Conservation (phyloP, 1,284 basidiomycete species). For the Leccinum solheimii region DNA sequence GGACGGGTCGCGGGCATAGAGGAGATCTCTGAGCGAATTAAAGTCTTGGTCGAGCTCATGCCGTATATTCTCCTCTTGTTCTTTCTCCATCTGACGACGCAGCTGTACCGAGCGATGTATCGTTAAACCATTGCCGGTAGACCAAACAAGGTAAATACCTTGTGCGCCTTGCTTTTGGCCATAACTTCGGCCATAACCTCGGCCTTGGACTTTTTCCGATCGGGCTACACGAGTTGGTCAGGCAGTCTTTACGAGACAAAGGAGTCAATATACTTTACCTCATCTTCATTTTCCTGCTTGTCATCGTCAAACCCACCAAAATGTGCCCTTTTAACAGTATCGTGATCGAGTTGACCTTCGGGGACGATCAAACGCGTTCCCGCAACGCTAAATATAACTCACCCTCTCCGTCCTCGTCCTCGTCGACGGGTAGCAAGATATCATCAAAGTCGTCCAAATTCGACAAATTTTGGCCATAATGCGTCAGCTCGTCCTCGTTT, state of each 20-base stretch:
- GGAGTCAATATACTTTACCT: slow-evolving; percentile 35
- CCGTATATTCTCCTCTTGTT: slow-evolving; percentile 84
- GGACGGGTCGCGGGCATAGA: slow-evolving; percentile 61
- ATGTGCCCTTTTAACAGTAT: slow-evolving; percentile 68
- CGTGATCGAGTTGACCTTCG: slow-evolving; percentile 62
- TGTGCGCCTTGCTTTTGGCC: slow-evolving; percentile 95
- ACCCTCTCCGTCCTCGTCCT: slow-evolving; percentile 62
- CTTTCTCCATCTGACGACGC: slow-evolving; percentile 84
- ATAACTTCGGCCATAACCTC: slow-evolving; percentile 99
- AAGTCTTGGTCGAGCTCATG: slow-evolving; percentile 90
- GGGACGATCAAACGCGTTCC: slow-evolving; percentile 25
- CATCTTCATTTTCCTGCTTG: slow-evolving; percentile 57
- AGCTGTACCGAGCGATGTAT: slow-evolving; percentile 47
- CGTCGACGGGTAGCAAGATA: slow-evolving; percentile 69
- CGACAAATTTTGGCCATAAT: slow-evolving; percentile 87
- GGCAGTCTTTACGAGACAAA: not conserved
- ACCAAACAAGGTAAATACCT: slow-evolving; percentile 48
- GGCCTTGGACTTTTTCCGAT: slow-evolving; percentile 85
- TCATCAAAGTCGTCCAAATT: slow-evolving; percentile 88
- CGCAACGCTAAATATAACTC: slow-evolving; percentile 10
- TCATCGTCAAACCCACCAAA: slow-evolving; percentile 91
- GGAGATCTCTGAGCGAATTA: slow-evolving; percentile 76
- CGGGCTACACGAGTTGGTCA: slow-evolving; percentile 50
- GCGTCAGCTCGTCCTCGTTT: slow-evolving; percentile 88
- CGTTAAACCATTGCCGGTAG: not conserved